Conservation (phyloP, 108 stramenopile genomes). For the Pseudonitzschia delicatissima region DNA sequence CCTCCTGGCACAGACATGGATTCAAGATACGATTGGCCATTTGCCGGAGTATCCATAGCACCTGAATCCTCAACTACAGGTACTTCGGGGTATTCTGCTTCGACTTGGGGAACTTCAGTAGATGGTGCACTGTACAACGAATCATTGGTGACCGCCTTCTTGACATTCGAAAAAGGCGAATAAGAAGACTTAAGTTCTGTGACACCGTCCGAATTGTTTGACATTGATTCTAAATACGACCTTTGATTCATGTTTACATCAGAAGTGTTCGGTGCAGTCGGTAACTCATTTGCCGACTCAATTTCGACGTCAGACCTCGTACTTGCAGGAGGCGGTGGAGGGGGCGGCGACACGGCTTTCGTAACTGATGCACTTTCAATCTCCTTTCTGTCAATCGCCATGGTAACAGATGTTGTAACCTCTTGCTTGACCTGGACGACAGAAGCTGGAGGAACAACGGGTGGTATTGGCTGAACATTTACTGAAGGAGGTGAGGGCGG, state of each 20-base stretch:
- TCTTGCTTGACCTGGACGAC: slow-evolving; percentile 2
- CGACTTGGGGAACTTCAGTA: background rate
- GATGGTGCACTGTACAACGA: background rate
- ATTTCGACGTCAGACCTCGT: background rate
- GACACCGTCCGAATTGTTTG: background rate
- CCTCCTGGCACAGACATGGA: background rate
- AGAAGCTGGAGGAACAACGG: background rate
- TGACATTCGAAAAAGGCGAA: slow-evolving; percentile 3
- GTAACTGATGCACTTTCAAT: background rate
- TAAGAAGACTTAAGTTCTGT: background rate
- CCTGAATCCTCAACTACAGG: background rate
- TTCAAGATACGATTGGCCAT: slow-evolving; percentile 9
- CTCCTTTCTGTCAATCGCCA: slow-evolving; percentile 1
- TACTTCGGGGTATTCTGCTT: background rate
- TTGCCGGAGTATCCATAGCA: background rate
- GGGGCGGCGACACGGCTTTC: background rate
- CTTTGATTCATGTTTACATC: background rate
- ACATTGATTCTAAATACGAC: slow-evolving; percentile 12
- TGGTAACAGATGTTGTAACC: background rate
- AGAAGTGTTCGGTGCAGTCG: background rate
- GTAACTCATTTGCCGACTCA: background rate
- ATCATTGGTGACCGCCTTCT: background rate
- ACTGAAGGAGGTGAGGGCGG: background rate
- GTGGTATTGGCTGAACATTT: background rate
- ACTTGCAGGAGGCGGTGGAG: background rate